phyloP scores from a whole-genome alignment of 1,139 yeast species.

The Taphrina confusa region DNA sequence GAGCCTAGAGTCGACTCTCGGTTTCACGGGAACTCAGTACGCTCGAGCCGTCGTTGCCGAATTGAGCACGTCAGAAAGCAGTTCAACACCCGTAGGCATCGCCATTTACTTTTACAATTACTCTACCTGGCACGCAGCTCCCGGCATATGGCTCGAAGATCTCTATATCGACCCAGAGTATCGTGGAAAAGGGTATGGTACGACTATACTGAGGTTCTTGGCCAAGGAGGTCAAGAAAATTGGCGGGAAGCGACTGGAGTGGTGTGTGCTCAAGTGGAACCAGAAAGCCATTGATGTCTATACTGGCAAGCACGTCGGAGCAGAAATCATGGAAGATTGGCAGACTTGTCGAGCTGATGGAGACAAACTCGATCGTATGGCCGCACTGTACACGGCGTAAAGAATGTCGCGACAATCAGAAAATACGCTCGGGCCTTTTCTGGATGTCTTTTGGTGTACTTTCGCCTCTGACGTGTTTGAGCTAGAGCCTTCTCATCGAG shows the following conservation, averaged over 20 bases:
- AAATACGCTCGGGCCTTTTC: too few species aligned
- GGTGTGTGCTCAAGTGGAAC: conserved; percentile 42
- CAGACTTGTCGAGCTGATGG: conserved; percentile 41
- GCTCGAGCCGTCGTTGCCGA: conserved; percentile 39
- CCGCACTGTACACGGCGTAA: conserved; percentile 30
- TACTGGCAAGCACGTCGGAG: conserved; percentile 37
- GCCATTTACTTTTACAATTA: conserved; percentile 41
- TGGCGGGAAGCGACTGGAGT: conserved; percentile 41
- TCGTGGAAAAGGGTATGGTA: conserved; percentile 39
- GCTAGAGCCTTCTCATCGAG: not conserved
- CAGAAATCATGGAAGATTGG: conserved; percentile 40
- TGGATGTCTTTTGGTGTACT: too few species aligned
- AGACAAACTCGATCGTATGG: conserved; percentile 36
- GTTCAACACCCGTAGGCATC: conserved; percentile 39
- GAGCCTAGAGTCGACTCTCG: conserved; percentile 37
- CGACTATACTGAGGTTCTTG: conserved; percentile 38
- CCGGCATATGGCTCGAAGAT: conserved; percentile 41
- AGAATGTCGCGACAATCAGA: too few species aligned
- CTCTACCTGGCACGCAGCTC: conserved; percentile 41
- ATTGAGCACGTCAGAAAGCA: conserved; percentile 22
- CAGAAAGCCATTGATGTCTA: conserved; percentile 40
- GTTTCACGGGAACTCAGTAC: conserved; percentile 37
- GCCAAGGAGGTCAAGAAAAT: conserved; percentile 39
- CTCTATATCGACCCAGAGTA: conserved; percentile 40
- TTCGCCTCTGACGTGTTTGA: not conserved